Evolutionary conservation across 192 early-diverging fungal genomes (phyloP).

Genomic region (Ramicandelaber brevisporus): DNA sequence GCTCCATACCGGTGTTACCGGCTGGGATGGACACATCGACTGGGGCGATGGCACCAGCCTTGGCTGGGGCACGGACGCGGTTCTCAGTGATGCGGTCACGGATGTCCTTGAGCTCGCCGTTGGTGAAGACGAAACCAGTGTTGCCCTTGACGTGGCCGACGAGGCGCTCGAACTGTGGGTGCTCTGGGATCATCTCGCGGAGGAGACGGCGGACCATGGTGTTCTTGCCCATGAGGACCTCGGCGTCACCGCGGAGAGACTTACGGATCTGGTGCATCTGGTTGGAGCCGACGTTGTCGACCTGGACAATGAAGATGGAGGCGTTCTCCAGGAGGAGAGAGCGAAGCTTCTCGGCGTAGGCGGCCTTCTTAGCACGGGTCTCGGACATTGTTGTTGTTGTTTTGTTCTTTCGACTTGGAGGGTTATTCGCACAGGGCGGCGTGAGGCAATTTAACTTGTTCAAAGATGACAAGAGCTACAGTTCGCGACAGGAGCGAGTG

Average conservation of each 20-base stretch:
- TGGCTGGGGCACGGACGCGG: conserved; percentile 92
- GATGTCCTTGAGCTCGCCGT: conserved; percentile 81
- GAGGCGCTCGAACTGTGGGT: conserved; percentile 70
- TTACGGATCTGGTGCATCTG: conserved; percentile 98
- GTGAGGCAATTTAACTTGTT: too few relatives aligned
- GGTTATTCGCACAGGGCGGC: too few relatives aligned
- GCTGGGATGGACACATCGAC: conserved; percentile 79
- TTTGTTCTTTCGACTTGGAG: too few relatives aligned
- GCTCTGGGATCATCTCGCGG: conserved; percentile 27
- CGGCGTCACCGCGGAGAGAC: conserved; percentile 68
- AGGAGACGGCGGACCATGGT: conserved; percentile 91
- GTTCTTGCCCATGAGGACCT: conserved; percentile 99
- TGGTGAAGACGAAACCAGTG: conserved; percentile 99
- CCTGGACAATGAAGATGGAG: conserved; percentile 98
- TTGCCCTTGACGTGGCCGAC: conserved; percentile 75
- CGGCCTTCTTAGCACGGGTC: conserved; percentile 97
- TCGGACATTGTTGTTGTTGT: too few relatives aligned
- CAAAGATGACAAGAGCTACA: too few relatives aligned
- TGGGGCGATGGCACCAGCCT: conserved; percentile 83
- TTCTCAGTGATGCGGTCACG: conserved; percentile 75
- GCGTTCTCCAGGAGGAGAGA: conserved; percentile 64
- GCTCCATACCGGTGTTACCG: conserved; percentile 99
- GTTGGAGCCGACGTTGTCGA: conserved; percentile 99
- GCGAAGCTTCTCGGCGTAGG: conserved; percentile 88
- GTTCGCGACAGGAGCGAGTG: too few relatives aligned